phyloP scores from a whole-genome alignment of 2,329 filamentous ascomycete species.

The Bipolaris cookei region DNA sequence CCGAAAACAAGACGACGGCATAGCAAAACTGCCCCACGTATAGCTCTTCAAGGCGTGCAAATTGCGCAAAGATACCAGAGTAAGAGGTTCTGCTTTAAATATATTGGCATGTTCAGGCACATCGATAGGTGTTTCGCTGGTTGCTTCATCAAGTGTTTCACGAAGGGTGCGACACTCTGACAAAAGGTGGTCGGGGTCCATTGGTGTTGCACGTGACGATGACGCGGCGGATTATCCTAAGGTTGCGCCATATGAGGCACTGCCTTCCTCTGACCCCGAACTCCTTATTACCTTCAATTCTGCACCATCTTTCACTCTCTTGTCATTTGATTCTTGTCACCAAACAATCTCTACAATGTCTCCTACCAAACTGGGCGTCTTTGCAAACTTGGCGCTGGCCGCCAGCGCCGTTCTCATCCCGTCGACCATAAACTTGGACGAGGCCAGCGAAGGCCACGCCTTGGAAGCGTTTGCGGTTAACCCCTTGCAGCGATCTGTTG shows the following conservation, averaged over 20 bases:
- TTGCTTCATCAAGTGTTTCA: slow-evolving; percentile 17
- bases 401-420: slow-evolving; percentile 47
- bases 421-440: slow-evolving; percentile 36
- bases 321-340: slow-evolving; percentile 17
- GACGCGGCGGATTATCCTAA: slow-evolving; percentile 15
- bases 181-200: slow-evolving; percentile 7
- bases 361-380: slow-evolving; percentile 40
- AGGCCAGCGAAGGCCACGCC: slow-evolving; percentile 40
- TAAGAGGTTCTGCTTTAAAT: not conserved
- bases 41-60: not conserved
- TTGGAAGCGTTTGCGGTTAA: slow-evolving; percentile 41
- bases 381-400: slow-evolving; percentile 46
- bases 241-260: slow-evolving; percentile 16
- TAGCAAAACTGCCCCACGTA: not conserved
- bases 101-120: not conserved
- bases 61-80: not conserved
- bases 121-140: not conserved
- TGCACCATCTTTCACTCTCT: slow-evolving; percentile 17
- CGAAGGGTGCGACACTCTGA: slow-evolving; percentile 14
- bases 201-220: slow-evolving; percentile 17
- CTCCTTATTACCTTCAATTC: slow-evolving; percentile 20
- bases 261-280: slow-evolving; percentile 21
- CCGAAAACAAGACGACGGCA: not conserved
- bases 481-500: slow-evolving; percentile 41
- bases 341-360: slow-evolving; percentile 35